Evolutionary conservation across 129 eudicot genomes (phyloP), one percentile per base, ranked within the genome.

Genomic region (Saposhnikovia divaricata): DNA sequence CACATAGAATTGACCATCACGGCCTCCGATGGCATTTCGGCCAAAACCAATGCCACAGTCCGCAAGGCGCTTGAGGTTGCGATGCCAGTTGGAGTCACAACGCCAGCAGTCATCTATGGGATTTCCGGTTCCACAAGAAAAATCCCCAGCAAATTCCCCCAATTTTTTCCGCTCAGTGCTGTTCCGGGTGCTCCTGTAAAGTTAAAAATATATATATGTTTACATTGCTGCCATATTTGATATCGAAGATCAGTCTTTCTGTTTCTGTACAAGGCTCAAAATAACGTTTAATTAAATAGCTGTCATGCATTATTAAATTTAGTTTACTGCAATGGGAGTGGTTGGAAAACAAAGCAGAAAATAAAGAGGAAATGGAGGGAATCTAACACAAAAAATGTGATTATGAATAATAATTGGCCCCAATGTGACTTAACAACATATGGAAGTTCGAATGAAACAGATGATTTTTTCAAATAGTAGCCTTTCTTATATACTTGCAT

Each of bases 71-170:
- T 88, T 89, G 77, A 97, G 94, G 86, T 93, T 93, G 23, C 80
- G 80, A 15, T 82, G 88, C 97, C 98, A 93, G 74, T 93, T 88
- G 3, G 84, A 85, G 80, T 91, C 95, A 77, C 97, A 91, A n/a
- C 97, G 85, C 98, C 98, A 93, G 84, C 98, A 93, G 72, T 91
- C 97, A 38, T 93, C 98, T 9, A 91, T 89, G 3, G 95, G 97
- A 76, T 93, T 93, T 2, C 97, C 97, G 0, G 95, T 89, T 21
- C 88, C 90, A 69, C 97, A 91, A 44, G 93, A 87, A 78, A 90
- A 87, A 39, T 61, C 89, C 5, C 98, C 98, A 44, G 93, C 89
- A 78, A 90, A 87, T 44, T 61, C 89, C 5, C 98, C 98, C 50
- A 90, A 82, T 34, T 89, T 87, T 80, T 93, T 87, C 83, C 92